phyloP scores from a whole-genome alignment of 192 early-diverging fungal species.

The Phycomyces blakesleeanus region DNA sequence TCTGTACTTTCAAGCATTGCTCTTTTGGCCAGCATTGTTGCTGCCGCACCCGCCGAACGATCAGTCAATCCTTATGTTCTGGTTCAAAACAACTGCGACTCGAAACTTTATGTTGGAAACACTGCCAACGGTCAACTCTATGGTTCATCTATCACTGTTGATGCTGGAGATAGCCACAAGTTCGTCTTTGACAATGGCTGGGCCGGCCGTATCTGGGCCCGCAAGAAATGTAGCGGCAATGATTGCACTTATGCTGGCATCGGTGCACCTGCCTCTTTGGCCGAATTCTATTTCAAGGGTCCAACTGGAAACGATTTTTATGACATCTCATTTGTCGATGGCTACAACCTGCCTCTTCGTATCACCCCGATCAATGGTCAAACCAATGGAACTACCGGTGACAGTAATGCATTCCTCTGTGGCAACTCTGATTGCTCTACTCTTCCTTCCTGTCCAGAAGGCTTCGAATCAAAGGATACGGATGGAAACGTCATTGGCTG shows the following conservation, averaged over 20 bases:
- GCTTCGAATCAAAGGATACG: conserved; percentile 12
- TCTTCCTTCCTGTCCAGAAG: conserved; percentile 23
- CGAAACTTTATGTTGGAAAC: conserved; percentile 1
- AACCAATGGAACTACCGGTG: background rate
- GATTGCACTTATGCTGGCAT: conserved; percentile 25
- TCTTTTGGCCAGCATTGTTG: background rate
- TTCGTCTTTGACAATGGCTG: conserved; percentile 11
- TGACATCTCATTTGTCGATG: conserved; percentile 33
- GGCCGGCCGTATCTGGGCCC: conserved; percentile 32
- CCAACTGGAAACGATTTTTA: conserved; percentile 14
- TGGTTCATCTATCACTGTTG: conserved; percentile 8
- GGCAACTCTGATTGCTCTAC: conserved; percentile 7
- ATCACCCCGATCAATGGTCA: conserved; percentile 10
- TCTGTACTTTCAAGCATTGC: background rate
- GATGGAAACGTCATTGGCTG: conserved; percentile 24
- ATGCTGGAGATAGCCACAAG: conserved; percentile 8
- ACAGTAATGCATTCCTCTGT: conserved; percentile 6
- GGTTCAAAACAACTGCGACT: conserved; percentile 22
- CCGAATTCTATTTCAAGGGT: conserved; percentile 28
- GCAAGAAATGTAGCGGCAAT: conserved; percentile 13
- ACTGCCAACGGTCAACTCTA: conserved; percentile 17
- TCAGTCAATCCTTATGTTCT: conserved; percentile 4
- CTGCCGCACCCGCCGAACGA: background rate
- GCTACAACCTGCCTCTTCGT: conserved; percentile 29
- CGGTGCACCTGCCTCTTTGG: conserved; percentile 26